Conservation (phyloP, 169 alveolate species). For the Condylostoma magnum region DNA sequence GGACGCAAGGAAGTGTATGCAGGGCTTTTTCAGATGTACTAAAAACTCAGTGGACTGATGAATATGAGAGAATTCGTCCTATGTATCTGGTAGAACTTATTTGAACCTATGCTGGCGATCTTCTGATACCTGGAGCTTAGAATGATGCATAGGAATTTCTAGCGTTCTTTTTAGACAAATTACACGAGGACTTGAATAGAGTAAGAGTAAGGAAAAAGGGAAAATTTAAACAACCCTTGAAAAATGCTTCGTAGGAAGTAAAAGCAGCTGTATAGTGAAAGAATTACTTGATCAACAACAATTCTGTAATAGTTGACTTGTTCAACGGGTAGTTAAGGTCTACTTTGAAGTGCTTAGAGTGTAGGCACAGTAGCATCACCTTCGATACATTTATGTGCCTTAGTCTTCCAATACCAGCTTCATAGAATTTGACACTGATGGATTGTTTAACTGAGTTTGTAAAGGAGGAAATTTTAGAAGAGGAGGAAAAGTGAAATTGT, state of each 20-base stretch:
- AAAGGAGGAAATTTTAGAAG: constrained; percentile 62
- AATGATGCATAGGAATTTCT: constrained; percentile 71
- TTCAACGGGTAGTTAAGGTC: constrained; percentile 57
- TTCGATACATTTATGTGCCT: constrained; percentile 60
- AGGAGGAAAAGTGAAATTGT: constrained; percentile 60
- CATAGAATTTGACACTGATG: constrained; percentile 30
- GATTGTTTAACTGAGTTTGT: constrained; percentile 61
- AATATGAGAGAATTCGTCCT: constrained; percentile 13
- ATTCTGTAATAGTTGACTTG: constrained; percentile 55
- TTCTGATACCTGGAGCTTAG: constrained; percentile 29
- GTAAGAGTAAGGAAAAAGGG: constrained; percentile 24
- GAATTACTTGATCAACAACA: constrained; percentile 39
- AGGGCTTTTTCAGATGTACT: constrained; percentile 47
- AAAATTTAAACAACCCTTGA: neutral
- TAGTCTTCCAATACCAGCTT: constrained; percentile 54
- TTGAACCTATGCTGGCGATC: neutral
- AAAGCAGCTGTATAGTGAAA: constrained; percentile 41
- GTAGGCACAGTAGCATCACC: constrained; percentile 28
- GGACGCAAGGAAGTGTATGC: constrained; percentile 59
- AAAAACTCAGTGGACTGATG: constrained; percentile 53
- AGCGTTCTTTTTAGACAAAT: constrained; percentile 52
- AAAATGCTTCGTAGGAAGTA: constrained; percentile 11
- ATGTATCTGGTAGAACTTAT: neutral
- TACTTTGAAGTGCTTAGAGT: constrained; percentile 34
- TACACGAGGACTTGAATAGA: constrained; percentile 71